A percentile compares a stretch with the other conserved stretches of the same genome.
phyloP scores from a whole-genome alignment of 768 basidiomycete genomes.

The Leccinellum rugosiceps region DNA sequence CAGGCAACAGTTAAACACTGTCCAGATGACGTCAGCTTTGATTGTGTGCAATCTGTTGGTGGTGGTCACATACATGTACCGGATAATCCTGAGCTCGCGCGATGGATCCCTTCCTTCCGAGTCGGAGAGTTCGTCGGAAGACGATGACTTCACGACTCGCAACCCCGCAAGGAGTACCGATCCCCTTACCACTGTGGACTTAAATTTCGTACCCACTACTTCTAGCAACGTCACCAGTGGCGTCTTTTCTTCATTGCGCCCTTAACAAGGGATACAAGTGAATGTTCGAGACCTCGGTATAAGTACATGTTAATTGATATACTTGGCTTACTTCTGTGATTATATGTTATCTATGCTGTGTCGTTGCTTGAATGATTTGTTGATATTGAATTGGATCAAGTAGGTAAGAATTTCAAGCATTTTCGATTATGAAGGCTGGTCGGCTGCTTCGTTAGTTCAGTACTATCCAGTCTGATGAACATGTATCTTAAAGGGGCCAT shows the following conservation, averaged over 20 bases:
- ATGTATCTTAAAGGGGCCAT: no score
- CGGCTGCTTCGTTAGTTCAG: no score
- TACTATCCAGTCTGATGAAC: no score
- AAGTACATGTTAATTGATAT: background rate
- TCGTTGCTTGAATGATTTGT: background rate
- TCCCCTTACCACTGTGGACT: constrained; percentile 10
- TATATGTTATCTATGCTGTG: background rate
- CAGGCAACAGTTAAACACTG: background rate
- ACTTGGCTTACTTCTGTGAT: background rate
- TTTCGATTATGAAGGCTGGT: background rate
- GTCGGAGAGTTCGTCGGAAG: background rate
- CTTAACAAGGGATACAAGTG: background rate
- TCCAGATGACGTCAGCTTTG: background rate
- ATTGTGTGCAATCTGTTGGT: constrained; percentile 16
- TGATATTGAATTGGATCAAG: background rate
- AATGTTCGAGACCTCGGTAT: background rate
- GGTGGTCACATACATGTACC: constrained; percentile 12
- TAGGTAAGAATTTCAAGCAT: background rate
- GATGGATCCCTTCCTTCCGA: background rate
- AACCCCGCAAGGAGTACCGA: background rate
- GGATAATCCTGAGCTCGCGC: background rate
- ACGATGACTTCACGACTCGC: constrained; percentile 15
- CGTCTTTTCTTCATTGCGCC: background rate
- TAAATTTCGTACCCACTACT: background rate
- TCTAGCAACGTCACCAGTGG: background rate